Evolutionary conservation across 2,329 filamentous ascomycete species (phyloP).

Genomic region (Anthostomella pinea): DNA sequence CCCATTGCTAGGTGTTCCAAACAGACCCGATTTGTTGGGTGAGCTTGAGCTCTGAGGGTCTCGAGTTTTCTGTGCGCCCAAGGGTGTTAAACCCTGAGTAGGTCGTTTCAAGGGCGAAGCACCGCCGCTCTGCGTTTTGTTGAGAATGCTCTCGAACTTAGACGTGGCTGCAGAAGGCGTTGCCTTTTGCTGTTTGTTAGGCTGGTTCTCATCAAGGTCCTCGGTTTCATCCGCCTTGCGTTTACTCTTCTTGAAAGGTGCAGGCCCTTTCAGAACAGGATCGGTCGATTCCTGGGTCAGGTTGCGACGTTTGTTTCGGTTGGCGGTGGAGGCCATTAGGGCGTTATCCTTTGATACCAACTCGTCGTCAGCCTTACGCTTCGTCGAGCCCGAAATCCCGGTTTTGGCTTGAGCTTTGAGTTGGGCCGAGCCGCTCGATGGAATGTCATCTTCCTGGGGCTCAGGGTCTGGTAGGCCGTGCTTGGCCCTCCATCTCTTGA

Average conservation of each 20-base stretch:
- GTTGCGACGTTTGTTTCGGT: slow-evolving; percentile 49
- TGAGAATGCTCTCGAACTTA: slow-evolving; percentile 56
- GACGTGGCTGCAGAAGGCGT: slow-evolving; percentile 53
- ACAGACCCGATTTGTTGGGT: slow-evolving; percentile 27
- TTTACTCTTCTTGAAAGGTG: slow-evolving; percentile 47
- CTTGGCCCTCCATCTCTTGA: slow-evolving; percentile 57
- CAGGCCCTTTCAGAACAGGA: slow-evolving; percentile 31
- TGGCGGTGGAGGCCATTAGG: slow-evolving; percentile 34
- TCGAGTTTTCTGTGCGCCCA: slow-evolving; percentile 17
- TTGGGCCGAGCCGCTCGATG: slow-evolving; percentile 26
- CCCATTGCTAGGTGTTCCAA: slow-evolving; percentile 36
- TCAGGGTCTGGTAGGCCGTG: slow-evolving; percentile 52
- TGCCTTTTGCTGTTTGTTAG: slow-evolving; percentile 49
- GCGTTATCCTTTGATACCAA: slow-evolving; percentile 37
- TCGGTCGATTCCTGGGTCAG: slow-evolving; percentile 38
- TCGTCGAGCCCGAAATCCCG: slow-evolving; percentile 36
- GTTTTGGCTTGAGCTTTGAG: slow-evolving; percentile 34
- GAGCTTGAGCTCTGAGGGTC: slow-evolving; percentile 30
- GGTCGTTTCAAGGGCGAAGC: slow-evolving; percentile 25
- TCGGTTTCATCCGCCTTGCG: slow-evolving; percentile 47
- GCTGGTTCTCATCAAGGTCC: slow-evolving; percentile 45
- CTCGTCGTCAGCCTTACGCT: slow-evolving; percentile 58
- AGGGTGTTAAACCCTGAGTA: slow-evolving; percentile 15
- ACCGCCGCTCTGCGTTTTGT: slow-evolving; percentile 40
- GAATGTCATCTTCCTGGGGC: slow-evolving; percentile 39